Base-by-base conservation (phyloP, 164 flowering plant species). In the Nymphaea thermarum region DNA sequence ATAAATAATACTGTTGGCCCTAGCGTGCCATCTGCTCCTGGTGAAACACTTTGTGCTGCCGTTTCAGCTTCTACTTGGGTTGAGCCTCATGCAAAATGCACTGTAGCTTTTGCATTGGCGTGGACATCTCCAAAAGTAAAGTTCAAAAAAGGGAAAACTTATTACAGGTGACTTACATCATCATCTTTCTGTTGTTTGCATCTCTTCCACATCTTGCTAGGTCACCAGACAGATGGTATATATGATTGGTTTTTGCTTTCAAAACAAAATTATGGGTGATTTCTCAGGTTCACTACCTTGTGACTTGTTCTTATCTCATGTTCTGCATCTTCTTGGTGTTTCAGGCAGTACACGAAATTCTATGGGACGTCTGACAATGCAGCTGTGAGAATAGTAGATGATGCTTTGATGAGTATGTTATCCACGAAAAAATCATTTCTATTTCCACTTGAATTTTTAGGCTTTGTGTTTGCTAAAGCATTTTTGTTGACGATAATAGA, bases 21-120 rank as follows among this genome's bases (percentile, higher is more conserved):
- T 64, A 83, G 84, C 83, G 80, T 85, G 80, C 86, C 96, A 70
- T 89, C 96, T 59, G 80, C 84, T 45, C 80, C 82, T 68, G 98
- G 98, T 67, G 98, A 91, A 18, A 74, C 94, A 60, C 81, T 73
- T 57, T 91, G 98, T 77, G 96, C 96, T 65, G 98, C 96, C 43
- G 94, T 91, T 74, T 84, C 98, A 66, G 98, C 98, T 55, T 87
- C 94, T 65, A 70, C 96, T 43, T 89, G 98, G 96, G 92, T 91
- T 43, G 98, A 89, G 79, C 90, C 98, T 72, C 92, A 89, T 85
- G 98, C 96, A 72, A 91, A 80, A 73, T 85, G 94, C 77, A 91
- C 98, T 61, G 76, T 91, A 57, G 83, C 98, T 67, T 91, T 91
- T 78, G 78, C 89, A 76, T 73, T 91, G 57, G 86, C 92, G 6